These are phyloP conservation scores for Solanum ossicruentum DNA, from an alignment of 257 asterid species.

Conservation along the genomic window DNA sequence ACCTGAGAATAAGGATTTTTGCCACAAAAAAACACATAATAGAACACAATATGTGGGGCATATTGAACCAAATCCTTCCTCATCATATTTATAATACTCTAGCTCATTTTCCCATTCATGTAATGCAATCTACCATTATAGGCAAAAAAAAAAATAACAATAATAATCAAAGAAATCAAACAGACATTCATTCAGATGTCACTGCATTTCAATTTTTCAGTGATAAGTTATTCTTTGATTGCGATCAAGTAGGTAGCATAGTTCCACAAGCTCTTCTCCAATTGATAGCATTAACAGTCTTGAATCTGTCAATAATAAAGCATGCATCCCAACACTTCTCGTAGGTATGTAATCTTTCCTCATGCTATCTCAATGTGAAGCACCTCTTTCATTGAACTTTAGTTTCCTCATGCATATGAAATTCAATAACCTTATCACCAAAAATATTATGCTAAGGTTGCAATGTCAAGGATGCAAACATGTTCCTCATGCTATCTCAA, in stretches of 20 bases:
- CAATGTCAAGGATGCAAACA: no score
- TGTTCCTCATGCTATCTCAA: no score
- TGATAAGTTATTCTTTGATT: conserved; percentile 52
- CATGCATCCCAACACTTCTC: conserved; percentile 73
- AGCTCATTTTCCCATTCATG: neutral
- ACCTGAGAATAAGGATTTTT: neutral
- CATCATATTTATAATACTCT: neutral
- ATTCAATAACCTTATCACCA: no score
- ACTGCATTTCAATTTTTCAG: conserved; percentile 11
- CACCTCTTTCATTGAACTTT: conserved; percentile 17
- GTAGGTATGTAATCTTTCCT: conserved; percentile 81
- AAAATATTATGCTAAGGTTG: no score
- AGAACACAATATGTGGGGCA: neutral
- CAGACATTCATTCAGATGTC: neutral
- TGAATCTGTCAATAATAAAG: conserved; percentile 59
- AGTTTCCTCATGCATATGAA: no score
- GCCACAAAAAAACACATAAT: neutral
- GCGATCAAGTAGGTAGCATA: conserved; percentile 75
- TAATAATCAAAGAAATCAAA: neutral
- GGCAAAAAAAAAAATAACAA: no score
- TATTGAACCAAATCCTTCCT: neutral
- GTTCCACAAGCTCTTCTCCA: conserved; percentile 84
- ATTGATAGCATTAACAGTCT: conserved; percentile 52
- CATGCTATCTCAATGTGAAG: conserved; percentile 88
- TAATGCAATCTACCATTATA: neutral